Evolutionary conservation across 1,139 yeast genomes (phyloP), one percentile per base, ranked within the genome.

Genomic region (Yamadazyma spencermartinsiae): DNA sequence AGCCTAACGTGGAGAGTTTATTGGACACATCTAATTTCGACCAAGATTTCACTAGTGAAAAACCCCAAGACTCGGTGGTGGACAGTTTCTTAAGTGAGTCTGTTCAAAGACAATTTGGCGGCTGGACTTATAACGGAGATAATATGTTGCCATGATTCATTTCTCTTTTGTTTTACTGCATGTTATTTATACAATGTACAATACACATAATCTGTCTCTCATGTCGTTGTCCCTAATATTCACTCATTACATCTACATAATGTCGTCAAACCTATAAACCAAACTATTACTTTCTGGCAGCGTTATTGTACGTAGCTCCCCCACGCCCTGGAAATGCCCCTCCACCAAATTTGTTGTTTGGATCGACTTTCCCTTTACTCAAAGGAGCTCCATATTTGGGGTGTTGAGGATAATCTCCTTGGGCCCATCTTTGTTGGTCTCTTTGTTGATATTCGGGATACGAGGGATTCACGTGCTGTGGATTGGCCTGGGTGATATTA

Each of bases 101-200:
- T 50, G 96, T 92, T 16, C 98, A 92, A 62, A 83, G 86, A 58
- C 98, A 92, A 64, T 92, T 92, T 72, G 98, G 96, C 35, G 98
- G 98, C 4, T 92, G 98, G 98, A 90, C 97, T 1, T 90, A 89
- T 61, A 88, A 87, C 40, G 96, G 92, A 9, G 80, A 76, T 40
- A 61, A 45, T 32, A 46, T 57, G 5, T 54, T 42, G 9, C 31
- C 20, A 14, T 28, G 16, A 6, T 26, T 12, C 6, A 26, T 11
- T 26, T 11, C 29, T 26, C 11, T 12, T 5, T 13, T 26, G 16
- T 26, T 23, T 23, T 7, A 23, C 5, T 11, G 12, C n/a, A 11
- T 23, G n/a, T 8, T 23, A 23, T 23, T 12, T n/a, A n/a, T n/a
- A n/a, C n/a, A n/a, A n/a, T n/a, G n/a, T n/a, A n/a, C n/a, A n/a